Evolutionary conservation across 75 land plant species (phyloP), one percentile per base, ranked within the genome.

Genomic region (Pinus tabuliformis): DNA sequence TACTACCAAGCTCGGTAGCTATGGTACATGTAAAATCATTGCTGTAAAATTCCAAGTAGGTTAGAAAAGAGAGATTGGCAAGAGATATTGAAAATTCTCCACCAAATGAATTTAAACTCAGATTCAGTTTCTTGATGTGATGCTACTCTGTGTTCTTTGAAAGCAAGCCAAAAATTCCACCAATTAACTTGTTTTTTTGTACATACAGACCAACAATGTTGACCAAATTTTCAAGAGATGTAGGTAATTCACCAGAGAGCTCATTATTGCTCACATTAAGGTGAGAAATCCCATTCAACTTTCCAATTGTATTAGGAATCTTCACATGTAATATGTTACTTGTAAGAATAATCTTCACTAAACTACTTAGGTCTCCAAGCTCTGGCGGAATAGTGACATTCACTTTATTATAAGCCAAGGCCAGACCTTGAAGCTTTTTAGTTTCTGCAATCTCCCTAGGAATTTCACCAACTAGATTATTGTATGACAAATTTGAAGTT

Each of bases 251-350:
- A 3, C 84, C 84, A 4, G 60, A 58, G 5, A 82, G 72, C 20
- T 73, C 18, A 60, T 78, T 82, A 70, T 59, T 26, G 60, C 84
- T 75, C 76, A 82, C 62, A 75, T 82, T 57, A 49, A 82, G 26
- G 56, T 79, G 63, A 26, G 64, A 61, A 26, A 81, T 59, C 33
- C 56, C 59, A 15, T 39, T 28, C 3, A 82, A 72, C 26, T 78
- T 79, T 22, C 82, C 82, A 58, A 82, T 76, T 15, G 81, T 12
- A 36, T 22, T 72, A 56, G 84, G 84, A 54, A 82, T 28, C 8
- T 49, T 17, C 22, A 81, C 84, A 24, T 76, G 58, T 6, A 82
- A 73, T 6, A 0, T n/a, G 59, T 83, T 83, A 28, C 73, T 37
- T 0, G 74, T 75, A 37, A 83, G 58, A 66, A 80, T 85, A 0